Base-by-base conservation (phyloP, 345 rosid species). In the Salix exigua region DNA sequence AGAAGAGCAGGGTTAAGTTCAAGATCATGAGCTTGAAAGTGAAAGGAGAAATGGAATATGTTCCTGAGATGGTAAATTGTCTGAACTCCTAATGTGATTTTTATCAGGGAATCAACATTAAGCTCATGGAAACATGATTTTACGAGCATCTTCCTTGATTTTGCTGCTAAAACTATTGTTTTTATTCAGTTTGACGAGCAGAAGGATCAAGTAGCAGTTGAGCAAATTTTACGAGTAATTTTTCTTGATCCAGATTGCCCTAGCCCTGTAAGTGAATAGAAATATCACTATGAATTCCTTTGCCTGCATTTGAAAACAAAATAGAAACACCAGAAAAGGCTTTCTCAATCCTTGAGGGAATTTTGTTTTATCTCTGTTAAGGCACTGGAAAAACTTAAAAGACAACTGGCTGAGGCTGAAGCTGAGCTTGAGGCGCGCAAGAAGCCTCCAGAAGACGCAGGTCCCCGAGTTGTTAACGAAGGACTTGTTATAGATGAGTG, bases 161-260 rank as follows among this genome's bases (percentile, higher is more conserved):
- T 69, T 25, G 19, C 16, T 69, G 13, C 44, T 69, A 21, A 44
- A 69, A 26, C 16, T 44, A 7, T 69, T 69, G 17, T 10, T 48
- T 70, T n/a, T 25, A 81, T 55, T 75, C 91, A 96, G 99, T 96
- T 96, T 86, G 97, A 96, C 48, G 99, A 96, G 81, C 97, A 87
- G 81, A 96, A 88, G 81, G 99, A 96, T 70, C 92, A 91, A 80
- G 91, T 87, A 21, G 88, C 90, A 7, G 84, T 85, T 61, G 98
- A 96, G 83, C 91, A 91, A 81, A 90, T 96, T 77, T 71, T 94
- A 84, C 94, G 88, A 51, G 99, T 94, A 40, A 83, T 92, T 74
- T 96, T 94, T 75, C 82, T 96, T 19, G 94, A 96, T 83, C 97
- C 98, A 0, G 91, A 83, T 40, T 90, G 92, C 17, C 80, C 97